phyloP scores from a whole-genome alignment of 2,329 filamentous ascomycete genomes.

The Septoria linicola region DNA sequence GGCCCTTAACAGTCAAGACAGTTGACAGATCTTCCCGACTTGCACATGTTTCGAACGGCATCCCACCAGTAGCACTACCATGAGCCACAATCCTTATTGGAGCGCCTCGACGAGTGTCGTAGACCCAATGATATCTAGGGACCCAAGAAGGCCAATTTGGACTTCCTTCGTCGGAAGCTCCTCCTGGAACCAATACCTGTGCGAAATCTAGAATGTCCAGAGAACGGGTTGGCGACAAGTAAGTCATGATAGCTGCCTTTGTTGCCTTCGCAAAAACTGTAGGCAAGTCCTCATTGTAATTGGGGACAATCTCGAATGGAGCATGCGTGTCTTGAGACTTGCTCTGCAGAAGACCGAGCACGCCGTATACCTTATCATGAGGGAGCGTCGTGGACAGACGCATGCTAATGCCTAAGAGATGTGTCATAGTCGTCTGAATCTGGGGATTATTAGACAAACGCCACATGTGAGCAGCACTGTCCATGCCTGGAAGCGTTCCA shows the following conservation, averaged over 20 bases:
- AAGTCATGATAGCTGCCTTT: background rate
- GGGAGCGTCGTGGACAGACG: constrained; percentile 3
- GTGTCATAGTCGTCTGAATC: background rate
- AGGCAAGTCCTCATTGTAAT: constrained; percentile 3
- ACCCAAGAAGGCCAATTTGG: constrained; percentile 13
- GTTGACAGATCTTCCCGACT: too few species aligned
- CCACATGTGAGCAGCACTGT: constrained; percentile 7
- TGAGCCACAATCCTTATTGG: too few species aligned
- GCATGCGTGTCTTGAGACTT: too few species aligned
- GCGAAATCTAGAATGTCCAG: constrained; percentile 3
- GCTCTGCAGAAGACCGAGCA: constrained; percentile 9
- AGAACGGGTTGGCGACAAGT: background rate
- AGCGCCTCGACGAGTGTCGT: too few species aligned
- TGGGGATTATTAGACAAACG: background rate
- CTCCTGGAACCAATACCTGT: background rate
- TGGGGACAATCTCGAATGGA: background rate
- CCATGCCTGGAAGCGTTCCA: background rate
- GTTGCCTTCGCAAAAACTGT: constrained; percentile 9
- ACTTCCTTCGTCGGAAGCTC: too few species aligned
- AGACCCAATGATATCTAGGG: constrained; percentile 10
- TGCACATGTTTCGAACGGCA: too few species aligned
- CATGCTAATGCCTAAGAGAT: background rate
- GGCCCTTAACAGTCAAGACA: too few species aligned
- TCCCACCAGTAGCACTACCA: too few species aligned
- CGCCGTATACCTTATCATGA: constrained; percentile 17